Base-by-base conservation (phyloP, 441 rosid genomes). In the Bocquillonia castaneifolia region DNA sequence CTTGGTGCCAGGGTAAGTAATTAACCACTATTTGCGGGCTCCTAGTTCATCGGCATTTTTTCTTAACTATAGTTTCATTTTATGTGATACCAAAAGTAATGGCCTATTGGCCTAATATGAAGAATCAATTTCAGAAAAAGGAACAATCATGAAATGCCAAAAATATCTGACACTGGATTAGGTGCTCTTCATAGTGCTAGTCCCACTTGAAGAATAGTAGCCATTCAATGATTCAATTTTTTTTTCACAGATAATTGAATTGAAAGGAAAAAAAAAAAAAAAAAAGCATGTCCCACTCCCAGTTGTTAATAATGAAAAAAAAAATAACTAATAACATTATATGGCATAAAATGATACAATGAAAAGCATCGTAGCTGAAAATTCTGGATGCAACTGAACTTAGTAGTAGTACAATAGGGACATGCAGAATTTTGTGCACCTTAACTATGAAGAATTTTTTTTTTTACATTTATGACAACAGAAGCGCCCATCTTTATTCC, bases 51-150 rank as follows among this genome's bases (percentile, higher is more conserved):
- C 10, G 2, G 20, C 22, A 1, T 6, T 39, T 61, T 25, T 40
- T 54, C 59, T 56, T 29, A 22, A 17, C 29, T 45, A n/a, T n/a
- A n/a, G 32, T 14, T 28, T 9, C 25, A 47, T 1, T 5, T 5
- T 7, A 52, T 22, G 29, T 9, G 2, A 14, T 47, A 1, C n/a
- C n/a, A n/a, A n/a, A n/a, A n/a, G 3, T 48, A 3, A 7, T 51
- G 28, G 26, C 1, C 36, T 20, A 18, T 10, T 13, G 62, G 36
- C 0, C 0, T 28, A 31, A 66, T 34, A 54, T 66, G 61, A 37
- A 39, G 69, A 53, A 66, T 66, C 32, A 54, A 40, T 42, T 66
- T 18, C 3, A 22, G 3, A 14, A 52, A 53, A 64, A 20, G 23
- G 6, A 25, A 36, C 69, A 52, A 53, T 15, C 23, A 53, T 39